Conservation (phyloP, 2,329 filamentous ascomycete genomes). For the Rasamsonia emersonii region DNA sequence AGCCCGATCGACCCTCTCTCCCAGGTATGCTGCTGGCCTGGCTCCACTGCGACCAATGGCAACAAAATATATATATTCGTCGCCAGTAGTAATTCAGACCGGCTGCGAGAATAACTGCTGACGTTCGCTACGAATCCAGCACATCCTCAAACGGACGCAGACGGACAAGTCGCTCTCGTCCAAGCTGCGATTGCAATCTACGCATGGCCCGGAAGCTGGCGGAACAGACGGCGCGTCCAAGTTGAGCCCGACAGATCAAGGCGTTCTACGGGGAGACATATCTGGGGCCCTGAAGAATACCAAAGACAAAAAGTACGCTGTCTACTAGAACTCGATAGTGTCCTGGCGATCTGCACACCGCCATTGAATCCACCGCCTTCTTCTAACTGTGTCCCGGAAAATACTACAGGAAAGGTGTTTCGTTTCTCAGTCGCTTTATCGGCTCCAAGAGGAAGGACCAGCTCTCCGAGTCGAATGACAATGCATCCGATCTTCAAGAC, state of each 20-base stretch:
- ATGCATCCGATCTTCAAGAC: constrained; percentile 62
- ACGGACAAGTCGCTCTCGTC: constrained; percentile 50
- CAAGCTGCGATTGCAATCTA: constrained; percentile 31
- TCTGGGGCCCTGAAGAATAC: constrained; percentile 23
- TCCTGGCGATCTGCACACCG: constrained; percentile 6
- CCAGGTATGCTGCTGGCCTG: constrained; percentile 55
- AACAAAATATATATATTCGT: constrained; percentile 5
- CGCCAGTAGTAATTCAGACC: constrained; percentile 6
- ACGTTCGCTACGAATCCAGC: constrained; percentile 30
- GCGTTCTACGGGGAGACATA: constrained; percentile 22
- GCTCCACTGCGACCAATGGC: background rate
- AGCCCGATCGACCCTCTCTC: constrained; percentile 58
- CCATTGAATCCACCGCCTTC: no score
- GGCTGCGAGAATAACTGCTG: constrained; percentile 4
- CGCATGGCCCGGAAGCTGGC: constrained; percentile 33
- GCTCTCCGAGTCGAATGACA: constrained; percentile 40
- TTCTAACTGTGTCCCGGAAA: no score
- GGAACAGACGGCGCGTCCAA: constrained; percentile 21
- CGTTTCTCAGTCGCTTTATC: constrained; percentile 82
- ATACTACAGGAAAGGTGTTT: constrained; percentile 65
- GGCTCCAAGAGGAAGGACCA: constrained; percentile 63
- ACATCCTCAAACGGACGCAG: constrained; percentile 60
- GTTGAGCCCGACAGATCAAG: constrained; percentile 19
- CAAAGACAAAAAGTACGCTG: constrained; percentile 57
- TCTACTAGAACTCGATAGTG: constrained; percentile 1